Evolutionary conservation across 352 stramenopile genomes (phyloP), one percentile per base, ranked within the genome.

Genomic region (Pythium rishiriense): DNA sequence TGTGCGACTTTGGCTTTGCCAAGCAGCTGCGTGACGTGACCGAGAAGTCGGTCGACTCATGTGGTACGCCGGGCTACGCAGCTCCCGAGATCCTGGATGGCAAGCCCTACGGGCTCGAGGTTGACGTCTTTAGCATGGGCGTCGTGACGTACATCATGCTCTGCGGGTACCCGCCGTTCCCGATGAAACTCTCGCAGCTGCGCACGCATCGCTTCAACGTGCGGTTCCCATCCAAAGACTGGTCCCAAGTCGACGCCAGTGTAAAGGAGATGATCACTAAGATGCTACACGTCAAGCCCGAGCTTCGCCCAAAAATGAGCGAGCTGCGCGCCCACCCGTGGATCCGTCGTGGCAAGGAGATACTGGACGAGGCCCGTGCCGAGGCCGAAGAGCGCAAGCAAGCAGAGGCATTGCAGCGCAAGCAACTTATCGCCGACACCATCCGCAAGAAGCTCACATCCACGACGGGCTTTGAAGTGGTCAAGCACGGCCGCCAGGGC

Each of bases 101-200:
- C 45, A 83, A 86, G 41, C 77, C 83, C 2, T 96, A 96, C 65
- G 85, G 83, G 1, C 70, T 92, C 25, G 85, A 93, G 63, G 87
- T 94, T 21, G 87, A 96, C 66, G 78, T 96, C 26, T 96, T 93
- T 55, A 97, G 85, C 51, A 75, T 98, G 11, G 96, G 96, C 24
- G 86, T 96, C 31, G 85, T 94, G 8, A 83, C 75, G 28, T 96
- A 96, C 78, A 94, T 94, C 73, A 88, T 95, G 75, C 62, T 96
- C 17, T 94, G 85, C 26, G 88, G 88, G 1, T 96, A 96, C 57
- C 87, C 87, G 0, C 88, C 88, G 31, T 96, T 96, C 66, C 87
- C 86, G 0, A 93, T 95, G 86, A 95, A 93, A 64, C 81, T 95
- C 29, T 79, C 84, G 4, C 85, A 95, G 62, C 62, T 95, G 24